Base-by-base conservation (phyloP, 192 early-diverging fungal species). In the Mortierella antarctica region DNA sequence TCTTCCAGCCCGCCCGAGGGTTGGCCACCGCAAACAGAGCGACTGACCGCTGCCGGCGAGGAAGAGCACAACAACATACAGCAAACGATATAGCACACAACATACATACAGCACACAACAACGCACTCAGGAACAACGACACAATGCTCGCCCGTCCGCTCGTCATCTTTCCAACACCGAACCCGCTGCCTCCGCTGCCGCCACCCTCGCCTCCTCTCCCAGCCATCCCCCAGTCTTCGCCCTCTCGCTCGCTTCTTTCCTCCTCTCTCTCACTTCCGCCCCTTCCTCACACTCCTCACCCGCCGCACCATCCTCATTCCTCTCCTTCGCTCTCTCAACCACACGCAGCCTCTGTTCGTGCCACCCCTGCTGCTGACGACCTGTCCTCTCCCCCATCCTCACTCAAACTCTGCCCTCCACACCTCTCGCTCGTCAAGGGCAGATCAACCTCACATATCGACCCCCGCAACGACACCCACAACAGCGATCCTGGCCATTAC, bases 101-200 rank as follows among this genome's bases (percentile, higher is more conserved):
- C 31, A 31, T 31, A 31, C 31, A 31, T 31, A 31, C 31, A 31
- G 31, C 31, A 31, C 31, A 31, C 31, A 31, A 31, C 31, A 31
- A 31, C 31, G 3, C 31, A 31, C 1, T 31, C 31, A 31, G 31
- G 31, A 4, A 51, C n/a, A 51, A 51, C 50, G 50, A 51, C 50
- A 51, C 50, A 51, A 62, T 23, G 61, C 62, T 21, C 17, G 13
- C 20, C 23, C 48, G 14, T 46, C 39, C 55, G 45, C 21, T 49
- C 45, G 66, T 68, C 66, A 39, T 68, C 40, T 60, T 60, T 46
- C 55, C 66, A 47, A 48, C 66, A n/a, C 66, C 66, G 8, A 68
- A 56, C 46, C 57, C 67, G 39, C 39, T 60, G 31, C 57, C 67
- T 14, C 57, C 67, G 31, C 67, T 51, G 12, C 57, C 67, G 18